Evolutionary conservation across 331 rosid genomes (phyloP).

Genomic region (Arachis monticola): DNA sequence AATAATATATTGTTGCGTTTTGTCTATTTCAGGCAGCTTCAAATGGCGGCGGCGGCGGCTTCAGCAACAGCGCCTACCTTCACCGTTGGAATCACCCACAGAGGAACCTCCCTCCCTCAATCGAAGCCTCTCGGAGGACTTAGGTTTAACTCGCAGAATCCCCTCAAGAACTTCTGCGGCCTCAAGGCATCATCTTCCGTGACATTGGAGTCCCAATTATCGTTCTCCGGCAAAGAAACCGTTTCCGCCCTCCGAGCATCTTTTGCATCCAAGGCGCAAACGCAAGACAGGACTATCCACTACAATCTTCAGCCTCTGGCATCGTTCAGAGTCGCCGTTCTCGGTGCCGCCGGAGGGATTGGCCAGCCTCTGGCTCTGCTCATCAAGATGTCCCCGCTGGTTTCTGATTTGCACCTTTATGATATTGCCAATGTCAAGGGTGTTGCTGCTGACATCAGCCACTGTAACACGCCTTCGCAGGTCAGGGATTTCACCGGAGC

Average conservation of each 20-base stretch:
- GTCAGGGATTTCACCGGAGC: too few relatives aligned
- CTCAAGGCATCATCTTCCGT: conserved; percentile 61
- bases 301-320: too few relatives aligned
- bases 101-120: conserved; percentile 37
- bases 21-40: conserved; percentile 37
- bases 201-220: conserved; percentile 52
- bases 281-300: too few relatives aligned
- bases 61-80: conserved; percentile 55
- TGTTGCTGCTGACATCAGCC: conserved; percentile 60
- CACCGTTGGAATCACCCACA: conserved; percentile 34
- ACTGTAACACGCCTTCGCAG: too few relatives aligned
- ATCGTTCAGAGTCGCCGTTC: too few relatives aligned
- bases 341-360: too few relatives aligned
- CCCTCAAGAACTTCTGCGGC: conserved; percentile 69
- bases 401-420: conserved; percentile 78
- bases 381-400: conserved; percentile 88
- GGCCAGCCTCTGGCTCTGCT: conserved; percentile 57
- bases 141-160: conserved; percentile 1
- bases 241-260: conserved; percentile 49
- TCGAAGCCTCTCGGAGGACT: conserved; percentile 51
- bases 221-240: conserved; percentile 69
- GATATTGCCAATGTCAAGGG: conserved; percentile 97
- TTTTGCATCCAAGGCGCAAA: too few relatives aligned
- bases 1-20: too few relatives aligned
- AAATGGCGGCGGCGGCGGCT: conserved; percentile 66